Conservation (phyloP, 352 stramenopile species). For the Globisporangium recalcitrans region DNA sequence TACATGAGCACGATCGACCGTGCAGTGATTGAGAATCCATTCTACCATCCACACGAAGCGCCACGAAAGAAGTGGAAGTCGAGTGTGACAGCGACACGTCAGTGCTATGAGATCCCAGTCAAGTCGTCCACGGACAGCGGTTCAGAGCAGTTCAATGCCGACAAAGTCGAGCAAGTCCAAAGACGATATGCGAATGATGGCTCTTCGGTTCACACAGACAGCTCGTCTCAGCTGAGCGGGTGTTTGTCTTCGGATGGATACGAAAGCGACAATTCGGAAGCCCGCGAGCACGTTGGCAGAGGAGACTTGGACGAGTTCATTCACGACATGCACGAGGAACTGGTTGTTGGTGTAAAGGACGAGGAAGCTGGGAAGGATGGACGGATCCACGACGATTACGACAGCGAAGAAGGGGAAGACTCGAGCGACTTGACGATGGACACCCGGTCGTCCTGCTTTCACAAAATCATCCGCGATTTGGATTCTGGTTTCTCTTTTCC, state of each 20-base stretch:
- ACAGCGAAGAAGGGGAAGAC: slow-evolving; percentile 22
- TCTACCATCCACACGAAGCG: slow-evolving; percentile 50
- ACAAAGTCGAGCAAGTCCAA: slow-evolving; percentile 5
- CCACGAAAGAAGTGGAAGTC: slow-evolving; percentile 45
- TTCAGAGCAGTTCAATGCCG: slow-evolving; percentile 4
- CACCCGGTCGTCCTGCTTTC: slow-evolving; percentile 25
- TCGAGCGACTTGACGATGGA: slow-evolving; percentile 5
- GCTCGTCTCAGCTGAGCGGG: slow-evolving; percentile 21
- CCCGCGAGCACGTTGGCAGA: slow-evolving; percentile 18
- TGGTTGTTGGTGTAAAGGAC: neutral
- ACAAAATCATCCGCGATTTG: slow-evolving; percentile 54
- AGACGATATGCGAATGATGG: slow-evolving; percentile 10
- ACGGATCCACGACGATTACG: slow-evolving; percentile 14
- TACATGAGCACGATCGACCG: slow-evolving; percentile 62
- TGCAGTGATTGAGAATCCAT: slow-evolving; percentile 63
- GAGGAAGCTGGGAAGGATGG: neutral
- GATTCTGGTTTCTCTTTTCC: slow-evolving; percentile 55
- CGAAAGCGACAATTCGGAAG: slow-evolving; percentile 23
- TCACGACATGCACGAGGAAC: slow-evolving; percentile 17
- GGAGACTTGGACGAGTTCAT: slow-evolving; percentile 26
- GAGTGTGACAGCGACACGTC: slow-evolving; percentile 48
- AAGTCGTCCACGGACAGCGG: neutral
- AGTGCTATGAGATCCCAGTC: slow-evolving; percentile 44
- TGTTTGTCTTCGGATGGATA: slow-evolving; percentile 24
- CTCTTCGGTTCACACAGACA: slow-evolving; percentile 28